Evolutionary conservation across 352 stramenopile genomes (phyloP).

Genomic region (Peronospora destructor): DNA sequence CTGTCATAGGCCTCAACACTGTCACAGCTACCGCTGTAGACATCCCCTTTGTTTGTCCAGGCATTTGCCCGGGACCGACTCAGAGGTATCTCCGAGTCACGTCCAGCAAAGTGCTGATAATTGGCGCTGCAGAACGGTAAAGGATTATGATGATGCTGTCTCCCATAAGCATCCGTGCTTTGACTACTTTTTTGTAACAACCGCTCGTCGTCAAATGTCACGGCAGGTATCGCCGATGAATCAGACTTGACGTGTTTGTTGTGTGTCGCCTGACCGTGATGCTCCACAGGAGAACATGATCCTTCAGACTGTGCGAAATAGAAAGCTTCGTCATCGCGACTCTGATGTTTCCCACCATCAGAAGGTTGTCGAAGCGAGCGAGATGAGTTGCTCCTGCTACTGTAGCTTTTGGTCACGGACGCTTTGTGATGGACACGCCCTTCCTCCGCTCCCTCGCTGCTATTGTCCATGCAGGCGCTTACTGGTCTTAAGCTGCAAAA

Average conservation of each 20-base stretch:
- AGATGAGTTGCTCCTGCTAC: constrained; percentile 23
- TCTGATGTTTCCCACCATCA: constrained; percentile 12
- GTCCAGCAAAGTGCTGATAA: constrained; percentile 18
- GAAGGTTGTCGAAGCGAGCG: constrained; percentile 22
- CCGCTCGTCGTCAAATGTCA: constrained; percentile 20
- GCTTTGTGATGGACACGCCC: constrained; percentile 1
- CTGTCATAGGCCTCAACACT: constrained; percentile 9
- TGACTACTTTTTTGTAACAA: constrained; percentile 12
- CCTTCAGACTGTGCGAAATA: constrained; percentile 7
- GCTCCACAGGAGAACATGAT: constrained; percentile 13
- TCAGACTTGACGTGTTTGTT: constrained; percentile 14
- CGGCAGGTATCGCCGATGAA: constrained; percentile 25
- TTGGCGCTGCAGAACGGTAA: constrained; percentile 5
- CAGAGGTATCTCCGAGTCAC: constrained; percentile 27
- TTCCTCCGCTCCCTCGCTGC: constrained; percentile 12
- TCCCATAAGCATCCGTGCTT: constrained; percentile 18
- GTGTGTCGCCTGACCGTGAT: constrained; percentile 13
- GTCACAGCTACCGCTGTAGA: constrained; percentile 15
- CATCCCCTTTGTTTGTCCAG: constrained; percentile 5
- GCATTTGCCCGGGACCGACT: neutral
- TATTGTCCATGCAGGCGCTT: constrained; percentile 31
- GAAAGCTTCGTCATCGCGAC: constrained; percentile 2
- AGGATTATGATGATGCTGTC: constrained; percentile 14
- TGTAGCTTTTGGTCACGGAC: constrained; percentile 23
- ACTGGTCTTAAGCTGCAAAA: constrained; percentile 20